Evolutionary conservation across 768 basidiomycete genomes (phyloP).

Genomic region (Tricholoma sp.): DNA sequence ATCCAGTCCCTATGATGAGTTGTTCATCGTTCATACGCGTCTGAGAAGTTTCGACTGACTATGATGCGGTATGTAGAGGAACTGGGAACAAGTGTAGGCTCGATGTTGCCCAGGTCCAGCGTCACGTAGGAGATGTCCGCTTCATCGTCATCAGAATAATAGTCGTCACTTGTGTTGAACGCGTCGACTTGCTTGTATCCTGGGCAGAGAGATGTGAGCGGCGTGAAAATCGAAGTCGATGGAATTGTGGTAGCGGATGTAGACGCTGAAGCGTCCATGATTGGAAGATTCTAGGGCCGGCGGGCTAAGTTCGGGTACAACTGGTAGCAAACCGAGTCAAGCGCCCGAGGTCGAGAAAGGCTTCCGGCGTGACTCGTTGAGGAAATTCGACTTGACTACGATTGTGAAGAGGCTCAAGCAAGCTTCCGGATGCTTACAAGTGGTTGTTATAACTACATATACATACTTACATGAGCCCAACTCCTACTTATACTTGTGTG

Average conservation of each 20-base stretch:
- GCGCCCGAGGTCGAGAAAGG: no score
- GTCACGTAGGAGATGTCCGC: conserved; percentile 67
- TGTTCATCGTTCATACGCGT: neutral
- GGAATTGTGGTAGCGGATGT: neutral
- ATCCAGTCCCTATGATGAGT: conserved; percentile 56
- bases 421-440: no score
- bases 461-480: no score
- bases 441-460: no score
- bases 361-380: no score
- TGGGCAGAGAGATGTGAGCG: conserved; percentile 35
- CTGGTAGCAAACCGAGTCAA: no score
- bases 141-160: conserved; percentile 33
- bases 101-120: conserved; percentile 66
- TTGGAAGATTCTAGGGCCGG: neutral
- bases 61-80: conserved; percentile 69
- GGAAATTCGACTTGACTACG: no score
- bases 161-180: conserved; percentile 66
- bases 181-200: conserved; percentile 64
- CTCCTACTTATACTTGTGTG: no score
- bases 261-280: neutral
- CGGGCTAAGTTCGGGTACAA: no score
- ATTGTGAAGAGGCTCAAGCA: no score
- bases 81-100: conserved; percentile 72
- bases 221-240: neutral
- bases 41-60: conserved; percentile 35